Evolutionary conservation across 768 basidiomycete species (phyloP).

Genomic region (Rickenella mellea): DNA sequence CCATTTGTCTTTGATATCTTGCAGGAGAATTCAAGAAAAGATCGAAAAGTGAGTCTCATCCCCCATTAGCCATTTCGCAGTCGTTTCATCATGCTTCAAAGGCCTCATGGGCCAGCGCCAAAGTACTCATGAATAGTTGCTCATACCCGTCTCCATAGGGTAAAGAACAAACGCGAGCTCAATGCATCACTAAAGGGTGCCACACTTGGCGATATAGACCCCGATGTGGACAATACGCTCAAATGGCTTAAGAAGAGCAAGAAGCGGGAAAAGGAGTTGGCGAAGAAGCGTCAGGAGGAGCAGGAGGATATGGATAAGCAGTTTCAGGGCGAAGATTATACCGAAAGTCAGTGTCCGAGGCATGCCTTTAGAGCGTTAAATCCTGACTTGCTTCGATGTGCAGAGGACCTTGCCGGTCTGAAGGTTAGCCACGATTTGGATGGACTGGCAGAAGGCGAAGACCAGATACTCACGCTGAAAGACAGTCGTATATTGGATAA

Average conservation of each 20-base stretch:
- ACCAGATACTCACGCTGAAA: conserved; percentile 92
- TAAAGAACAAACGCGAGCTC: conserved; percentile 89
- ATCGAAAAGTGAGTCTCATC: conserved; percentile 81
- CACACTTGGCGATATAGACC: conserved; percentile 85
- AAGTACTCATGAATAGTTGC: conserved; percentile 8
- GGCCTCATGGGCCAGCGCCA: conserved; percentile 8
- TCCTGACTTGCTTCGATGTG: conserved; percentile 8
- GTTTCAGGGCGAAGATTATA: conserved; percentile 65
- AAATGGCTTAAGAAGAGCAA: conserved; percentile 91
- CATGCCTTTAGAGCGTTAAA: no score
- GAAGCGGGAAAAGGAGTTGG: conserved; percentile 85
- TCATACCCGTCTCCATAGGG: conserved; percentile 38
- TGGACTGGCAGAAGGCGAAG: conserved; percentile 87
- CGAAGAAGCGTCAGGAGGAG: conserved; percentile 72
- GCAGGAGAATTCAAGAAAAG: conserved; percentile 59
- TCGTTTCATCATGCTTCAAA: conserved; percentile 36
- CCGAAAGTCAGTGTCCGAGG: conserved; percentile 87
- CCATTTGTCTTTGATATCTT: conserved; percentile 17
- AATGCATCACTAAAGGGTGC: conserved; percentile 85
- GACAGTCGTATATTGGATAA: conserved; percentile 92
- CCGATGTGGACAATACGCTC: conserved; percentile 65
- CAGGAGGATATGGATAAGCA: conserved; percentile 77
- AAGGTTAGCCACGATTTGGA: conserved; percentile 96
- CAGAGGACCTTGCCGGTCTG: conserved; percentile 85
- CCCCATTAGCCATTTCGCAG: conserved; percentile 17